Evolutionary conservation across 1,139 yeast species (phyloP), one percentile per base, ranked within the genome.

Genomic region (Debaryomyces sp.): DNA sequence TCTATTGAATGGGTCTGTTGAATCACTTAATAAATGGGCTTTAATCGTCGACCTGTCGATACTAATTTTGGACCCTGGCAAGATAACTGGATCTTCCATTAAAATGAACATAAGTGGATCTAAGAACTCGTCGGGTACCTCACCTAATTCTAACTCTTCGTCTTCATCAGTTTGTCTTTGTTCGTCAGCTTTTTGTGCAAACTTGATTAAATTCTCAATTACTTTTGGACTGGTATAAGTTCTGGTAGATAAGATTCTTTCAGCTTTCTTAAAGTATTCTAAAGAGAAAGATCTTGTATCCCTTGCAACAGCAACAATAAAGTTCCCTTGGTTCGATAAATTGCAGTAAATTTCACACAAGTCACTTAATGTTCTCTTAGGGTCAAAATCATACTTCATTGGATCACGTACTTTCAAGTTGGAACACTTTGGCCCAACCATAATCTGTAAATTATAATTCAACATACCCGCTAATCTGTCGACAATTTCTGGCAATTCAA

Each of bases 1-100:
- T 69, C 99, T 83, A 68, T 94, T 95, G 70, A 95, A 95, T 10
- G 99, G 99, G 72, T 95, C 99, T 1, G 96, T 92, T 1, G 96
- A 82, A 70, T 94, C 98, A 71, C 94, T 89, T 64, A 95, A 79
- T 53, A 95, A 75, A 75, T 95, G 99, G 1, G 97, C 90, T 64
- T 91, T 92, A 60, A 95, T 89, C 1, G 98, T 95, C 21, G 95
- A 80, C 61, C 96, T 75, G 64, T 95, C 99, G 58, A 95, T 89
- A 46, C 85, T 83, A 13, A 92, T 81, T 58, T 82, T 86, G 1
- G 97, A 89, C 6, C 89, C 77, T 5, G 99, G 99, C 59, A 95
- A 77, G 22, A 81, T 85, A 4, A 95, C 99, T 0, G 99, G 99
- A 64, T 95, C 96, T 58, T 85, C 89, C 99, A 95, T 95, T 41